A percentile compares a stretch with the other conserved stretches of the same genome.
Evolutionary conservation across 495 filamentous ascomycete species (phyloP).

Genomic region (Daldinia concentrica): DNA sequence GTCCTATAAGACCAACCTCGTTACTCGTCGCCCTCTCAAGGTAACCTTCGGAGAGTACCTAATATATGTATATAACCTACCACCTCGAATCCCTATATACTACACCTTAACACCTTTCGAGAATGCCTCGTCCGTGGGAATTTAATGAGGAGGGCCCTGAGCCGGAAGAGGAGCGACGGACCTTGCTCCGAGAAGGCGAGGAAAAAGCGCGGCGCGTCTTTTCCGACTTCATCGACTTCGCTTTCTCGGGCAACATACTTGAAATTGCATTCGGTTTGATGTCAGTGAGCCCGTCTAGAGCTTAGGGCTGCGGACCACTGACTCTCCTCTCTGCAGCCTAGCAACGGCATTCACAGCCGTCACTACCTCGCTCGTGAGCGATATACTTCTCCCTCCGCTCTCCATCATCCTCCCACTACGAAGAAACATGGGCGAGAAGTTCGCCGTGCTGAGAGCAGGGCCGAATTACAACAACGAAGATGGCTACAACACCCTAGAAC

Average conservation of each 20-base stretch:
- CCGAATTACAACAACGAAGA: slow-evolving; percentile 55
- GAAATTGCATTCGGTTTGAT: slow-evolving; percentile 81
- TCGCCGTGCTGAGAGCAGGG: slow-evolving; percentile 69
- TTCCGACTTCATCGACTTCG: slow-evolving; percentile 74
- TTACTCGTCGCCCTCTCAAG: background rate
- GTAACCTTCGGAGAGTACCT: slow-evolving; percentile 8
- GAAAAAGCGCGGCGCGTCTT: slow-evolving; percentile 57
- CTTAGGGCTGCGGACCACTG: background rate
- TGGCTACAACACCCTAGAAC: slow-evolving; percentile 74
- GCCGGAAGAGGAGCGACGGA: slow-evolving; percentile 44
- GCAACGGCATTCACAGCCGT: slow-evolving; percentile 77
- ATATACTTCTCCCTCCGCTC: slow-evolving; percentile 73
- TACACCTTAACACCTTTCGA: background rate
- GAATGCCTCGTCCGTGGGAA: slow-evolving; percentile 48
- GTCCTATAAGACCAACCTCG: background rate
- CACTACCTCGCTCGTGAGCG: slow-evolving; percentile 76
- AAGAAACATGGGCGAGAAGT: slow-evolving; percentile 79
- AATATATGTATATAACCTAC: background rate
- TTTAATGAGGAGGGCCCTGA: slow-evolving; percentile 35
- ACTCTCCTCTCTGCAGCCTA: slow-evolving; percentile 55
- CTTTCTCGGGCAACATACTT: slow-evolving; percentile 76
- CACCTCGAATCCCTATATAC: slow-evolving; percentile 2
- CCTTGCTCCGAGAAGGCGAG: slow-evolving; percentile 49
- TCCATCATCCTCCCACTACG: slow-evolving; percentile 74
- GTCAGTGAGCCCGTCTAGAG: slow-evolving; percentile 49